Base-by-base conservation (phyloP, 2,329 filamentous ascomycete species). In the Beauveria pseudobassiana region DNA sequence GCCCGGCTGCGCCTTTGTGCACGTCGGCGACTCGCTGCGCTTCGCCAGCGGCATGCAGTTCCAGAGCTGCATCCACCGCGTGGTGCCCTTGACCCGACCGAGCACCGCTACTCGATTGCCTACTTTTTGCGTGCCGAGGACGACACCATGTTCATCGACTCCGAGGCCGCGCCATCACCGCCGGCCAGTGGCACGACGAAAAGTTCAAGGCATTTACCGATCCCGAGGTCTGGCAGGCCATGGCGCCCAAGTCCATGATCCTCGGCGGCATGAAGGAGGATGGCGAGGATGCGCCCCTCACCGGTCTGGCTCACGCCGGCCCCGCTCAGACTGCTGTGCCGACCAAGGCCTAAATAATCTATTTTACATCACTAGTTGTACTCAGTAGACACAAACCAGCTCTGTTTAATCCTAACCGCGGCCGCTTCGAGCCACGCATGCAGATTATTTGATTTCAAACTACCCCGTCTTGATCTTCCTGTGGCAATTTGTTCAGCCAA, bases 81-180 rank as follows among this genome's bases (percentile, higher is more conserved):
- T 84, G 30, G 80, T 85, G 22, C 82, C 82, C 0, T 78, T 64
- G 70, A 82, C 71, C 74, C 76, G 24, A 67, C 69, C 46, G 78
- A 83, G 78, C 78, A 83, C 72, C 78, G 82, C 62, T 84, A 84
- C 76, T 82, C 79, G 10, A 81, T 84, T 64, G 82, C 82, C 16
- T 85, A 84, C 71, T 84, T 84, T 74, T 74, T 84, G 57, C 76
- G 82, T 42, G 79, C 82, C 58, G 80, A 84, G 74, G 76, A 84
- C 69, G 80, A 81, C 67, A 79, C 78, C 68, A 78, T 80, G 75
- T 83, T 84, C 69, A 75, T 75, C 53, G 82, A 84, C 71, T 78
- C 76, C 65, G 79, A 81, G 73, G 82, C 62, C 73, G 80, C 49
- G 77, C 76, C 65, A 75, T 84, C 64, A 82, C 81, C 10, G 80